phyloP scores from a whole-genome alignment of 2,329 filamentous ascomycete species.

The Sarocladiaceae sp. region DNA sequence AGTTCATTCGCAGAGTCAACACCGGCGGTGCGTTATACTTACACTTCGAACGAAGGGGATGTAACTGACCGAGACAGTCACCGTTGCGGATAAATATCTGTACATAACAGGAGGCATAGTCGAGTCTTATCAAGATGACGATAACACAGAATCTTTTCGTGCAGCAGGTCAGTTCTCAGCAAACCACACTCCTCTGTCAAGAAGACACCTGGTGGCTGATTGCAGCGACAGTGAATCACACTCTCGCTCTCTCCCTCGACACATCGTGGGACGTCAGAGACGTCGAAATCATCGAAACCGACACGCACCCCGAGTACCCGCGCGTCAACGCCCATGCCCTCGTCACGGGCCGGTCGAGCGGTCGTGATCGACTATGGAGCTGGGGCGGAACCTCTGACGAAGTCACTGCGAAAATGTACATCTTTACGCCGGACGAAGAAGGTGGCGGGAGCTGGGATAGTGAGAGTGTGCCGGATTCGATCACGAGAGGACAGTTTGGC shows the following conservation, averaged over 20 bases:
- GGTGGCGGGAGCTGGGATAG: background rate
- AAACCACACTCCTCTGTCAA: too few species aligned
- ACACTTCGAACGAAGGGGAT: too few species aligned
- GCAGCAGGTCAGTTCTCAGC: too few species aligned
- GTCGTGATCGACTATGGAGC: background rate
- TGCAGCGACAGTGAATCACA: background rate
- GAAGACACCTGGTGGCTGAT: too few species aligned
- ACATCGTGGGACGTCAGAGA: background rate
- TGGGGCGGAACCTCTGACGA: background rate
- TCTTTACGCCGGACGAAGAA: background rate
- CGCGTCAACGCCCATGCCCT: background rate
- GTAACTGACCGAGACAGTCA: too few species aligned
- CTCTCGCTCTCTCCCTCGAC: background rate
- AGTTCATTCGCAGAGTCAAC: too few species aligned
- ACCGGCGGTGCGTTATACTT: too few species aligned
- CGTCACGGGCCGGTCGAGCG: background rate
- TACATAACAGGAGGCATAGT: too few species aligned
- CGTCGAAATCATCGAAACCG: background rate
- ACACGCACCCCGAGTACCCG: background rate
- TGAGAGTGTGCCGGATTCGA: background rate
- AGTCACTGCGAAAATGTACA: background rate
- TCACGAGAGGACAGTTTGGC: background rate
- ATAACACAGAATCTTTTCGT: too few species aligned
- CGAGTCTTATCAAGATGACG: too few species aligned
- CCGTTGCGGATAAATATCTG: too few species aligned